Evolutionary conservation across 2,329 filamentous ascomycete genomes (phyloP).

Genomic region (Aureobasidium sp.): DNA sequence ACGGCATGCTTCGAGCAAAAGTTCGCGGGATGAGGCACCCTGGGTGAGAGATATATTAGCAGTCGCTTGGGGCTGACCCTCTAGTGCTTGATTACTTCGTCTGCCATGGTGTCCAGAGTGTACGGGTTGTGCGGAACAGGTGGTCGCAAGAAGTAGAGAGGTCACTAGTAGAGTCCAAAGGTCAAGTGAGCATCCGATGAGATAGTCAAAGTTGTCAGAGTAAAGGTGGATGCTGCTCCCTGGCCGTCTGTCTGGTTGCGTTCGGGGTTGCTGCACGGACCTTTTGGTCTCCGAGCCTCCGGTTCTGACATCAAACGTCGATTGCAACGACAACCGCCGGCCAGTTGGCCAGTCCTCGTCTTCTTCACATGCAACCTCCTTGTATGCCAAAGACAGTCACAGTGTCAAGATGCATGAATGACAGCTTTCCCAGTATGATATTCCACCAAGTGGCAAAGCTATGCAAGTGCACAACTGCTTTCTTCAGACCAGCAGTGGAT

Average conservation of each 20-base stretch:
- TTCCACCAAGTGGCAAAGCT: too few relatives aligned
- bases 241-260: not conserved
- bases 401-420: too few relatives aligned
- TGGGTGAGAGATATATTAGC: not conserved
- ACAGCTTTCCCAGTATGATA: too few relatives aligned
- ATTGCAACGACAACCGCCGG: not conserved
- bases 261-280: not conserved
- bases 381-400: too few relatives aligned
- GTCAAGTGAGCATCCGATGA: not conserved
- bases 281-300: not conserved
- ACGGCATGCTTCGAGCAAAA: constrained; percentile 85
- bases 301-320: not conserved
- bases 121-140: not conserved
- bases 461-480: too few relatives aligned
- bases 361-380: too few relatives aligned
- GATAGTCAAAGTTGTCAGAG: not conserved
- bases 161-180: not conserved
- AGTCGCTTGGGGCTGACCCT: not conserved
- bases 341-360: too few relatives aligned
- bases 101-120: constrained; percentile 12
- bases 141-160: not conserved
- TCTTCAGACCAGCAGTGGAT: not conserved
- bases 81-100: constrained; percentile 14
- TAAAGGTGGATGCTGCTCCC: not conserved
- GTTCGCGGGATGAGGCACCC: constrained; percentile 76